Percentiles rank a stretch among this genome's conserved stretches.
Evolutionary conservation across 2,329 filamentous ascomycete species (phyloP).

Genomic region (Conoideocrella luteorostrata): DNA sequence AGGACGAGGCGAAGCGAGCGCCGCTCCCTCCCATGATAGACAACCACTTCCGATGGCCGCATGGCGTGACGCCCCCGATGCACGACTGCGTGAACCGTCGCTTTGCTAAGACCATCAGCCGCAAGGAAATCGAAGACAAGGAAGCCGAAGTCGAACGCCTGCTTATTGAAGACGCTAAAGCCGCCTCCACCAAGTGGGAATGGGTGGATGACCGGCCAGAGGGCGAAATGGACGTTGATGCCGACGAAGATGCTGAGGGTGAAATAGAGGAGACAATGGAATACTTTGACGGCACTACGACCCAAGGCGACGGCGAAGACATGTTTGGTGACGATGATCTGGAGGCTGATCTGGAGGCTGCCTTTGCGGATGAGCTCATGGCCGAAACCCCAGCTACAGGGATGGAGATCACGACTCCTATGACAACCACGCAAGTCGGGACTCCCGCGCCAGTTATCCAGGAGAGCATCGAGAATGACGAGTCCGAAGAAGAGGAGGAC

Average conservation of each 20-base stretch:
- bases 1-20: slow-evolving; percentile 58
- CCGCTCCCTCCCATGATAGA: slow-evolving; percentile 69
- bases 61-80: slow-evolving; percentile 84
- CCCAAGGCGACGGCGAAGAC: slow-evolving; percentile 25
- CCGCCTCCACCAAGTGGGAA: slow-evolving; percentile 56
- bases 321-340: slow-evolving; percentile 36
- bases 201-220: slow-evolving; percentile 51
- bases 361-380: slow-evolving; percentile 37
- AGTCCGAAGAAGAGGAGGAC: slow-evolving; percentile 37
- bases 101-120: slow-evolving; percentile 75
- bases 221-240: slow-evolving; percentile 31
- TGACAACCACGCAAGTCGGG: slow-evolving; percentile 34
- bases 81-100: slow-evolving; percentile 75
- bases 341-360: slow-evolving; percentile 49
- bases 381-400: slow-evolving; percentile 37
- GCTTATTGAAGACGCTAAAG: slow-evolving; percentile 60
- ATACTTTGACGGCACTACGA: slow-evolving; percentile 28
- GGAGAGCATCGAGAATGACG: slow-evolving; percentile 37
- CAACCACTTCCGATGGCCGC: slow-evolving; percentile 66
- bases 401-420: slow-evolving; percentile 38
- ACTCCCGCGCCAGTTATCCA: slow-evolving; percentile 38
- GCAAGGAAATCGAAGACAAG: slow-evolving; percentile 78
- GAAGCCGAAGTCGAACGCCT: slow-evolving; percentile 73
- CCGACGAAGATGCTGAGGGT: slow-evolving; percentile 46
- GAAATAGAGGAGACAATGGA: slow-evolving; percentile 38